Evolutionary conservation across 805 yeast genomes (phyloP).

Genomic region (Nakazawaea wickerhamii): DNA sequence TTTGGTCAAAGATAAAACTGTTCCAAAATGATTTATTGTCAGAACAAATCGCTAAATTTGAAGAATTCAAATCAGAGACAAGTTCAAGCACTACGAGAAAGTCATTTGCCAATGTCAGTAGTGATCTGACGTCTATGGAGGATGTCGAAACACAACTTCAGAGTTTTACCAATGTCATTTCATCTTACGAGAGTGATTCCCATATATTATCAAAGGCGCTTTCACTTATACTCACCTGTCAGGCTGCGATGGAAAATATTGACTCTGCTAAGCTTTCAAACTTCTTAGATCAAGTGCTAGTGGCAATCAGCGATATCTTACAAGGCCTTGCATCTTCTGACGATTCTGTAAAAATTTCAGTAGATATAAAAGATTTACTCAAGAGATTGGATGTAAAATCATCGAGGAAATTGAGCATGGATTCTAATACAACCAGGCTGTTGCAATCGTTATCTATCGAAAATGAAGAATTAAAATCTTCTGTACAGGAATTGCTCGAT

Average conservation of each 20-base stretch:
- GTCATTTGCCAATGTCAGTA: background rate
- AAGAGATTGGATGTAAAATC: background rate
- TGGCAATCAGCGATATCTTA: background rate
- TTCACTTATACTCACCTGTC: background rate
- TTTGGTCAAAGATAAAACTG: conserved; percentile 46
- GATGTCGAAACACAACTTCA: background rate
- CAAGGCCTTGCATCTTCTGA: background rate
- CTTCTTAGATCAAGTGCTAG: background rate
- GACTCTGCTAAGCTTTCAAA: background rate
- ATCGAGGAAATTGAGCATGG: conserved; percentile 46
- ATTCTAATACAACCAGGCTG: conserved; percentile 42
- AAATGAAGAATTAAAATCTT: conserved; percentile 19
- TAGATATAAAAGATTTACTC: background rate
- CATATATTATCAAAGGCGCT: background rate
- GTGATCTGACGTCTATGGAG: background rate
- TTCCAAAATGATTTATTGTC: conserved; percentile 54
- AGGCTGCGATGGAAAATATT: background rate
- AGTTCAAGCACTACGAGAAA: background rate
- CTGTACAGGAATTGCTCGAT: conserved; percentile 24
- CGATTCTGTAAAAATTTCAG: background rate
- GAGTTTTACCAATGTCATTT: background rate
- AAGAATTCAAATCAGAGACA: conserved; percentile 41
- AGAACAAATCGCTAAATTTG: conserved; percentile 62
- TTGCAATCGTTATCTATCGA: conserved; percentile 15
- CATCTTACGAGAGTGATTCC: background rate